Evolutionary conservation across 129 eudicot species (phyloP).

Genomic region (Chrysanthemum lavandulifolium): DNA sequence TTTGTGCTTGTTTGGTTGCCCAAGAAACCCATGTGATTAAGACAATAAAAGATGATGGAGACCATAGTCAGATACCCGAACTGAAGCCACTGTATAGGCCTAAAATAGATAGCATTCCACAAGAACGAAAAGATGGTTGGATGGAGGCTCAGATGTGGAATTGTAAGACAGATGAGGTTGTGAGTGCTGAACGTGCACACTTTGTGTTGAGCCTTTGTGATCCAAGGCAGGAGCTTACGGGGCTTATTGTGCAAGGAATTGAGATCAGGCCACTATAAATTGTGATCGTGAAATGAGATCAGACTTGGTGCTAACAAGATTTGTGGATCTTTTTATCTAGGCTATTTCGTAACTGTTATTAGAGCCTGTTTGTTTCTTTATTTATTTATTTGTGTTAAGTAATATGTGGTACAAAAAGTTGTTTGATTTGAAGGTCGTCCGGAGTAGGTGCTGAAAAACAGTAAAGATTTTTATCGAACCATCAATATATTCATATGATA

Average conservation of each 20-base stretch:
- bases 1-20: not conserved
- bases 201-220: conserved; percentile 6
- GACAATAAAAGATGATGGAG: not conserved
- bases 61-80: not conserved
- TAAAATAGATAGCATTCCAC: conserved; percentile 3
- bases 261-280: conserved; percentile 23
- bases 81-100: conserved; percentile 21
- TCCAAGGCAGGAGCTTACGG: not conserved
- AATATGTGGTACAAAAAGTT: too few relatives aligned
- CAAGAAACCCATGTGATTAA: not conserved
- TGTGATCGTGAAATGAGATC: not conserved
- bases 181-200: not conserved
- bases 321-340: too few relatives aligned
- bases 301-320: too few relatives aligned
- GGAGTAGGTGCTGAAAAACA: too few relatives aligned
- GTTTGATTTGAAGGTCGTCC: too few relatives aligned
- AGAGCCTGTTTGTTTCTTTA: too few relatives aligned
- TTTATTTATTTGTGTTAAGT: too few relatives aligned
- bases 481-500: too few relatives aligned
- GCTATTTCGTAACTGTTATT: too few relatives aligned
- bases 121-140: conserved; percentile 27
- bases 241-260: conserved; percentile 23
- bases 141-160: conserved; percentile 16
- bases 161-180: not conserved
- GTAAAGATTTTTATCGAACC: too few relatives aligned